Evolutionary conservation across 2,329 filamentous ascomycete species (phyloP).

Genomic region (Pseudogymnoascus sp.): DNA sequence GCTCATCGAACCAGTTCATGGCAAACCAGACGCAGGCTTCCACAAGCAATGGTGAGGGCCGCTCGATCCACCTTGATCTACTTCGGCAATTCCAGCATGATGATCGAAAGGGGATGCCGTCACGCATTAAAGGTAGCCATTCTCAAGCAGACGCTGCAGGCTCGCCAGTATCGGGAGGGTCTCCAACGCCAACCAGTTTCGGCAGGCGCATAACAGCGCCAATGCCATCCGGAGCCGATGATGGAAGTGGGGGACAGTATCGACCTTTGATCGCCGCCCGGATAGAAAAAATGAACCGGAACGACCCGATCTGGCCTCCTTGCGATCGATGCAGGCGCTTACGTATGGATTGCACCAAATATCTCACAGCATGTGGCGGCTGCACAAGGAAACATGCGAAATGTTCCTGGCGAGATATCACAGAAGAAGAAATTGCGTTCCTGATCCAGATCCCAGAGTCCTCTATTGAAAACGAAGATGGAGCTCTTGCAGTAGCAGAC

Average conservation of each 20-base stretch:
- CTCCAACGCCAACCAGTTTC: slow-evolving; percentile 9
- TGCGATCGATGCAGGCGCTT: slow-evolving; percentile 77
- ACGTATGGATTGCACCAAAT: slow-evolving; percentile 75
- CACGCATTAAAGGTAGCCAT: slow-evolving; percentile 15
- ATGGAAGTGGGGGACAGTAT: slow-evolving; percentile 30
- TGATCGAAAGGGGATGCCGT: slow-evolving; percentile 20
- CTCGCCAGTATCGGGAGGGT: slow-evolving; percentile 11
- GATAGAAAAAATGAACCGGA: slow-evolving; percentile 67
- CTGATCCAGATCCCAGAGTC: slow-evolving; percentile 3
- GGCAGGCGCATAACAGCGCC: background rate
- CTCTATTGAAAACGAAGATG: slow-evolving; percentile 4
- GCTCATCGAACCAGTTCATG: background rate
- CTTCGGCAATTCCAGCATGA: slow-evolving; percentile 42
- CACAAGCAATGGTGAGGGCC: slow-evolving; percentile 8
- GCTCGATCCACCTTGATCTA: slow-evolving; percentile 42
- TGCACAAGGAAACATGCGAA: slow-evolving; percentile 88
- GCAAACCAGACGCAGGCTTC: background rate
- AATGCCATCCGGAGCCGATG: slow-evolving; percentile 16
- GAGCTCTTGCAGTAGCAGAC: background rate
- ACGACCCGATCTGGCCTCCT: slow-evolving; percentile 68
- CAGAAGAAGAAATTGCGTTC: slow-evolving; percentile 51
- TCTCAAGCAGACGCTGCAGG: slow-evolving; percentile 10
- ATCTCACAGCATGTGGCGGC: slow-evolving; percentile 75
- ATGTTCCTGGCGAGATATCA: slow-evolving; percentile 77
- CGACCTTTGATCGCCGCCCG: slow-evolving; percentile 61